A percentile compares a stretch with the other conserved stretches of the same genome.
phyloP scores from a whole-genome alignment of 352 stramenopile species.

The Phytophthora europaea region DNA sequence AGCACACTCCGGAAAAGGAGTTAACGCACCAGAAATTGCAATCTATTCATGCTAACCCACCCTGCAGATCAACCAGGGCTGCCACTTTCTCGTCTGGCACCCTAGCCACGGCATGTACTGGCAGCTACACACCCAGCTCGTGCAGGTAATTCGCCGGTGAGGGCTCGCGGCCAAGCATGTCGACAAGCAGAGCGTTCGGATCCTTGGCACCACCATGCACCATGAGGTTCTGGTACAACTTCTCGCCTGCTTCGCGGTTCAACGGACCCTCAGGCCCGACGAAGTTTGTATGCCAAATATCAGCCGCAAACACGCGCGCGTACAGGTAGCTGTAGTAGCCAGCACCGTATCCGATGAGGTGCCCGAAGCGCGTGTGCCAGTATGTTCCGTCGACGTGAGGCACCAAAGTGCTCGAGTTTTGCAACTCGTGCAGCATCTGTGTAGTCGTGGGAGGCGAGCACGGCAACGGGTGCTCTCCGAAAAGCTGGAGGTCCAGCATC shows the following conservation, averaged over 20 bases:
- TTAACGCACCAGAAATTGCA: constrained; percentile 47
- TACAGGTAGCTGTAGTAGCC: constrained; percentile 95
- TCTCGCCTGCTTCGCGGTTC: constrained; percentile 60
- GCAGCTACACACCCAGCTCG: constrained; percentile 70
- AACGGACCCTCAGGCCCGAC: constrained; percentile 60
- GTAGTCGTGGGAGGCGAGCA: constrained; percentile 59
- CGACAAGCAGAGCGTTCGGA: constrained; percentile 83
- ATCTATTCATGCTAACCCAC: constrained; percentile 43
- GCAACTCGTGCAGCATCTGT: constrained; percentile 64
- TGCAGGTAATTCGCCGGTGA: constrained; percentile 73
- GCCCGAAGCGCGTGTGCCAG: constrained; percentile 90
- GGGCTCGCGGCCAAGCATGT: constrained; percentile 71
- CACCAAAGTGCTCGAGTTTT: constrained; percentile 81
- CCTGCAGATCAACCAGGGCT: constrained; percentile 11
- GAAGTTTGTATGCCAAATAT: constrained; percentile 90
- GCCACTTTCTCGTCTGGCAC: not conserved
- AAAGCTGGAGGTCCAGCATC: constrained; percentile 80
- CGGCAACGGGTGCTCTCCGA: constrained; percentile 64
- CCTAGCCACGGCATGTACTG: constrained; percentile 2
- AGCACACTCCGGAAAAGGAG: constrained; percentile 33
- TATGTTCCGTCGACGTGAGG: constrained; percentile 82
- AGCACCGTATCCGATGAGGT: constrained; percentile 92
- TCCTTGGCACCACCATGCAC: constrained; percentile 90
- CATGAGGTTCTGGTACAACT: constrained; percentile 82
- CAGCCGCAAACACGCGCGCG: constrained; percentile 89